Evolutionary conservation across 2,329 filamentous ascomycete genomes (phyloP), one percentile per base, ranked within the genome.

Genomic region (Myriosclerotinia duriaeana): DNA sequence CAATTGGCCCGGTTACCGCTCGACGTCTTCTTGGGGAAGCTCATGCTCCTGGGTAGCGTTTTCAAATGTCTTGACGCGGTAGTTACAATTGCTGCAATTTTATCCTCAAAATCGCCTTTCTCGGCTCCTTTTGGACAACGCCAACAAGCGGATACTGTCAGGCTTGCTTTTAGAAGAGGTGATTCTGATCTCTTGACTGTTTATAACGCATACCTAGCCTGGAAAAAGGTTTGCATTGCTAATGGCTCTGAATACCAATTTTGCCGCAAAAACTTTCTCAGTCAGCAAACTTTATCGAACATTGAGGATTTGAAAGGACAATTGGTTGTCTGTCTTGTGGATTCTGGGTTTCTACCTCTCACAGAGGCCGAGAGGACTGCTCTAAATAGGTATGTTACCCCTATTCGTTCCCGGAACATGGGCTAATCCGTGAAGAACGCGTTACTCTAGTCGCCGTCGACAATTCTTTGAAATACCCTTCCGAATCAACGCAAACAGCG

Each of bases 241-340:
- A 81, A 78, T 11, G 83, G 85, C 56, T 92, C 90, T 59, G 94
- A 98, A 74, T 91, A 89, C 73, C 87, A 93, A 71, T 99, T 96
- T 78, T 99, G 95, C 79, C 89, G 90, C 73, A 97, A 96, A 80
- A 97, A 97, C 78, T 97, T 93, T 75, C 85, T 99, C 63, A 94
- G 89, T 68, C 85, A 89, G n/a, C 93, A 96, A 76, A 95, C 92
- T 4, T 83, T 99, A 5, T 83, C 87, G 56, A 96, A 95, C 70
- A 97, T 99, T 70, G 95, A 99, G 77, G 95, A 99, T 72, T 84
- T 98, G 64, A 99, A 98, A 78, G 90, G 91, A 8, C 95, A 99
- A 74, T 85, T 99, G 0, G 82, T 97, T 1, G 88, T 91, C 2
- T 90, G 92, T 0, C 83, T 99, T 0, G 90, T 89, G 8, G 95